Conservation (phyloP, 345 rosid species). For the Dimocarpus longan region DNA sequence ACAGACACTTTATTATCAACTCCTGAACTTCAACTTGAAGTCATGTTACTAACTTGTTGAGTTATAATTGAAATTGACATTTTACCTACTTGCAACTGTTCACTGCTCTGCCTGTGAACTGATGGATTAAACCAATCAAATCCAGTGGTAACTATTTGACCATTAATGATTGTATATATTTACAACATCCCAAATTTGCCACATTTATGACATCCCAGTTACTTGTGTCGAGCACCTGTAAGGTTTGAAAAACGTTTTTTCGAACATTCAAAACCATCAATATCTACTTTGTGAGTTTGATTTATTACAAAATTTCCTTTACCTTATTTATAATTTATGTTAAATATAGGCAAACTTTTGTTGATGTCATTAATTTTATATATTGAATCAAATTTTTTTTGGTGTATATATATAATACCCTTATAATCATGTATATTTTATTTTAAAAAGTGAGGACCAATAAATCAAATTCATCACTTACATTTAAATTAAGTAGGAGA, state of each 20-base stretch:
- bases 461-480: too few species aligned
- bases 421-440: too few species aligned
- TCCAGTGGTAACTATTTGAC: neutral
- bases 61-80: constrained; percentile 5
- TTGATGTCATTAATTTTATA: neutral
- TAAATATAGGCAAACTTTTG: neutral
- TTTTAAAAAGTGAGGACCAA: too few species aligned
- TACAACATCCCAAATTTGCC: neutral
- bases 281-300: neutral
- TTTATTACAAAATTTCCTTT: neutral
- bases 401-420: too few species aligned
- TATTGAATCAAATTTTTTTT: too few species aligned
- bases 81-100: constrained; percentile 16
- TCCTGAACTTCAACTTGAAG: neutral
- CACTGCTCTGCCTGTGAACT: neutral
- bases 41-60: neutral
- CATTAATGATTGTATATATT: neutral
- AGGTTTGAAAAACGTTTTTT: too few species aligned
- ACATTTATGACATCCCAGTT: neutral
- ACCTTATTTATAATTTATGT: too few species aligned
- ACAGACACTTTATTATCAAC: neutral
- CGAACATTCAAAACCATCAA: neutral
- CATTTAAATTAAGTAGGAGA: too few species aligned
- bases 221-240: too few species aligned
- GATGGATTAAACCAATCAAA: neutral